Base-by-base conservation (phyloP, 495 filamentous ascomycete species). In the Penicillium bovifimosum region DNA sequence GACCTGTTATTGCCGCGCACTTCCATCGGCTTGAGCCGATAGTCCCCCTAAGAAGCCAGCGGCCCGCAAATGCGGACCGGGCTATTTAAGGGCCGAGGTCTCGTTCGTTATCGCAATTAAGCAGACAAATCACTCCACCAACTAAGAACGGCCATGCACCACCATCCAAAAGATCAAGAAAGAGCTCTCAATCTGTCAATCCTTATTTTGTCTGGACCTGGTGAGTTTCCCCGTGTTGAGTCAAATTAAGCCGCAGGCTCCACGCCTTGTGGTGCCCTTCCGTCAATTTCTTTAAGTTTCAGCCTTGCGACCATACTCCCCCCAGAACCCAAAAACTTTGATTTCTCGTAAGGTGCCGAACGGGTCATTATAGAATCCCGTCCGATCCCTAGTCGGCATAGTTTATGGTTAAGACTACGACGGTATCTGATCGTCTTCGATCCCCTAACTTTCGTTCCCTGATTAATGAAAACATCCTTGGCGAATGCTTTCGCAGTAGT, bases 381-480 rank as follows among this genome's bases (percentile, higher is more conserved):
- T 76, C 80, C 79, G 77, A 85, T 84, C 80, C 78, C 79, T 83
- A 82, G 80, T 83, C 76, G 79, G 79, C 78, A 83, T 83, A 82
- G 79, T 83, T 83, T 83, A 83, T 82, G 77, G 79, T 84, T 84
- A 85, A 84, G 79, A 83, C 81, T 84, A 84, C 79, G 77, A 84
- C 79, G 79, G 79, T 84, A 84, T 84, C 80, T 84, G 76, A 83
- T 84, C 78, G 80, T 84, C 79, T 84, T 84, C 79, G 77, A 84
- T 84, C 79, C 79, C 76, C 79, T 83, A 84, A 83, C 80, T 83
- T 84, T 83, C 79, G 78, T 84, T 84, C 77, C 76, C 79, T 84
- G 79, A 83, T 83, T 82, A 83, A 82, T 82, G 77, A 83, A 83
- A 84, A 84, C 78, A 83, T 84, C 78, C 78, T 85, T 85, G 77